phyloP scores from a whole-genome alignment of 305 asterid genomes.

The Solanum hybrid region DNA sequence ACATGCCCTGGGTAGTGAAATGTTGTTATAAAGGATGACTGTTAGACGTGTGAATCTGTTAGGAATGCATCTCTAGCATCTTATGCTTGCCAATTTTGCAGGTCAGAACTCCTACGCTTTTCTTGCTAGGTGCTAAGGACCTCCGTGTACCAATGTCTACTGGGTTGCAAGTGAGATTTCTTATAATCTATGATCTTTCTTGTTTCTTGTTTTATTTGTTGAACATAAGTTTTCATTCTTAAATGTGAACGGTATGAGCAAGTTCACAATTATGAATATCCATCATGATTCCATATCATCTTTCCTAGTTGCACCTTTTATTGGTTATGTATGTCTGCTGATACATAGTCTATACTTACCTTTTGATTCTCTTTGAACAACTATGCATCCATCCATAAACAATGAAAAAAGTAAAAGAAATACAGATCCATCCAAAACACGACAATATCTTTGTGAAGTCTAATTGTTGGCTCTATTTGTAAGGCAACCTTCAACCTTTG shows the following conservation, averaged over 20 bases:
- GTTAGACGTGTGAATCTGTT: neutral
- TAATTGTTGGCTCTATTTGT: neutral
- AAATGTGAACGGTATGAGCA: neutral
- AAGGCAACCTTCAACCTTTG: neutral
- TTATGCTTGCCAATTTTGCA: slow-evolving; percentile 10
- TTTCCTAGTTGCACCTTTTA: neutral
- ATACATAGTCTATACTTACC: neutral
- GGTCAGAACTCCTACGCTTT: slow-evolving; percentile 59
- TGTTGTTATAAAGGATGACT: neutral
- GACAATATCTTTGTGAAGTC: neutral
- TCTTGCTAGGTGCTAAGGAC: slow-evolving; percentile 56
- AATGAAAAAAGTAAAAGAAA: neutral
- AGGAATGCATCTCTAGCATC: neutral
- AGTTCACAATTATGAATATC: neutral
- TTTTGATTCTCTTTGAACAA: neutral
- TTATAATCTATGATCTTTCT: neutral
- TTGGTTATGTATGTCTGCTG: neutral
- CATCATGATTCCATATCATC: neutral
- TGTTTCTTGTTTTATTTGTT: neutral
- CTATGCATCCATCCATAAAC: neutral
- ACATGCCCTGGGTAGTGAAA: neutral
- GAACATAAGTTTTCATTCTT: neutral
- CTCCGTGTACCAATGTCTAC: slow-evolving; percentile 61
- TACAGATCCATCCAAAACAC: neutral
- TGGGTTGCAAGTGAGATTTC: slow-evolving; percentile 50